Percentiles rank a stretch among this genome's conserved stretches.
These are phyloP conservation scores for Petrea volubilis DNA, from an alignment of 257 asterid species.

Conservation along the genomic window DNA sequence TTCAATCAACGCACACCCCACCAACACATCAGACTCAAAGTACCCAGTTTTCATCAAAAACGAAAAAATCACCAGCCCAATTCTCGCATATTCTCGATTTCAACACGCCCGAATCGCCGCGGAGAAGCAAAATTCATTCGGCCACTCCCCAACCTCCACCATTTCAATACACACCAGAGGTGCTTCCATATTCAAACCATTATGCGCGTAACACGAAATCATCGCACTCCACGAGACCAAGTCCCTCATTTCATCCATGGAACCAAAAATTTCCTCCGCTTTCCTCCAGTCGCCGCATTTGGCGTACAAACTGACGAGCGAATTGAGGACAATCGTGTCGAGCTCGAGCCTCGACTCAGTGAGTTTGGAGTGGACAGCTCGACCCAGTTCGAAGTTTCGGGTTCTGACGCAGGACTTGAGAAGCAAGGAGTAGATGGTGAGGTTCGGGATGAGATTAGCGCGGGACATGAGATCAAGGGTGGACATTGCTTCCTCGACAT, in stretches of 20 bases:
- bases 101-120: conserved; percentile 76
- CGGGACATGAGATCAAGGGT: conserved; percentile 70
- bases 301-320: conserved; percentile 73
- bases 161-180: conserved; percentile 53
- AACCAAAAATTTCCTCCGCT: conserved; percentile 54
- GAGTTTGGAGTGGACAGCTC: conserved; percentile 56
- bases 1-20: conserved; percentile 85
- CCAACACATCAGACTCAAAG: conserved; percentile 76
- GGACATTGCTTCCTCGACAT: conserved; percentile 62
- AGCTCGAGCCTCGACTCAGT: conserved; percentile 44
- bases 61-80: conserved; percentile 70
- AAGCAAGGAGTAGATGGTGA: conserved; percentile 71
- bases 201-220: conserved; percentile 76
- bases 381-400: conserved; percentile 62
- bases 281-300: conserved; percentile 69
- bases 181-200: conserved; percentile 48
- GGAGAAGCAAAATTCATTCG: conserved; percentile 79
- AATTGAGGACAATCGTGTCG: conserved; percentile 69
- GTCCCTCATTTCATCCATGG: conserved; percentile 63
- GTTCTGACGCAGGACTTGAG: conserved; percentile 90
- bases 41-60: conserved; percentile 69
- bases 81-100: conserved; percentile 36
- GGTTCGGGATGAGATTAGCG: conserved; percentile 56
- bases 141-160: conserved; percentile 67
- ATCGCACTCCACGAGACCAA: conserved; percentile 92